Conservation (phyloP, 192 early-diverging fungal species). For the Kappamyces sp. region DNA sequence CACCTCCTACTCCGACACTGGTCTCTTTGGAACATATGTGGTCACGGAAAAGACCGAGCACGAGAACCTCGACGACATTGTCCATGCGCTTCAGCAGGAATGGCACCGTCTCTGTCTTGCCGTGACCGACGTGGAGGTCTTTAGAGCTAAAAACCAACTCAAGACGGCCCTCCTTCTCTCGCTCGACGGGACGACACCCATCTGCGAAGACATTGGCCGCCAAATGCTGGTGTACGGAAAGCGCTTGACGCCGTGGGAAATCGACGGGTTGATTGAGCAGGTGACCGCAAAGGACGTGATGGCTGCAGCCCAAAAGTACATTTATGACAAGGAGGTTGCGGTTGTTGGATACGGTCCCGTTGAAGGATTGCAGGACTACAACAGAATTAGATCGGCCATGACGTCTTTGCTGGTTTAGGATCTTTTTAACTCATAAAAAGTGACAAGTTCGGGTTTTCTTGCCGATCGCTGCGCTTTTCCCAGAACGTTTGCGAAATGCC, state of each 20-base stretch:
- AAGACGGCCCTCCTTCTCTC: conserved; percentile 87
- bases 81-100: conserved; percentile 86
- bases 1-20: conserved; percentile 97
- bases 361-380: conserved; percentile 85
- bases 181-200: conserved; percentile 89
- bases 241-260: conserved; percentile 82
- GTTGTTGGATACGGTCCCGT: conserved; percentile 82
- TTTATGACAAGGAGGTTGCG: conserved; percentile 83
- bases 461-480: too few species aligned
- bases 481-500: neutral
- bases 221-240: conserved; percentile 89
- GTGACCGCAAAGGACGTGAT: conserved; percentile 83
- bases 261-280: conserved; percentile 78
- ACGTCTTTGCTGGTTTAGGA: too few species aligned
- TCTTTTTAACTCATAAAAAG: too few species aligned
- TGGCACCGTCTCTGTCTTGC: conserved; percentile 82
- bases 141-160: conserved; percentile 97
- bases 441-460: too few species aligned
- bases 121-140: conserved; percentile 85
- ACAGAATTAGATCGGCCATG: conserved; percentile 82
- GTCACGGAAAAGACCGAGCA: conserved; percentile 73
- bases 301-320: conserved; percentile 79
- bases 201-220: conserved; percentile 97
- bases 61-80: conserved; percentile 68
- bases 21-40: conserved; percentile 94